Evolutionary conservation across 2,329 filamentous ascomycete species (phyloP).

Genomic region (Acrocalymma vagum): DNA sequence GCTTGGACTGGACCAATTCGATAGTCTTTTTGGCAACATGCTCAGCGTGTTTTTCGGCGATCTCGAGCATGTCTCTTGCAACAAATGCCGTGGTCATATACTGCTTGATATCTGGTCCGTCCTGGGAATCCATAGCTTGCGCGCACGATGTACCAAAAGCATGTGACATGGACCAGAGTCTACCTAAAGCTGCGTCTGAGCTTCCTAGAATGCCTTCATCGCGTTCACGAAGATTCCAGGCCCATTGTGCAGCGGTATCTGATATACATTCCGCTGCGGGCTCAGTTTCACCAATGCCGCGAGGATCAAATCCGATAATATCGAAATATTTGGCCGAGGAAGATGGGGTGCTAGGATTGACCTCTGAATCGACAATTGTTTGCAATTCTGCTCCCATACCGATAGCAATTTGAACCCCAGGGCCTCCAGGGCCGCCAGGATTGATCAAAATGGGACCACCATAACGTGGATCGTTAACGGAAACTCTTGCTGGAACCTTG

Average conservation of each 20-base stretch:
- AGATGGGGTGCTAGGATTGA: conserved; percentile 12
- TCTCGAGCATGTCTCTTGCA: conserved; percentile 59
- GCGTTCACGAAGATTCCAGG: conserved; percentile 46
- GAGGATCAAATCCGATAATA: conserved; percentile 56
- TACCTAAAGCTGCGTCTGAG: conserved; percentile 53
- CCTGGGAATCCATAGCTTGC: conserved; percentile 25
- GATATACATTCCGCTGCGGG: conserved; percentile 47
- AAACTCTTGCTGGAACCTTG: conserved; percentile 42
- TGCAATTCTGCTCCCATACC: conserved; percentile 34
- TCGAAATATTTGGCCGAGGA: conserved; percentile 49
- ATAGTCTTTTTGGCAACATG: conserved; percentile 29
- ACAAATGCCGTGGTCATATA: conserved; percentile 58
- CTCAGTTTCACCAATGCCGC: conserved; percentile 48
- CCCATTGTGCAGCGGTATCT: conserved; percentile 37
- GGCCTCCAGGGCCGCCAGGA: conserved; percentile 55
- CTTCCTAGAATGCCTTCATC: conserved; percentile 50
- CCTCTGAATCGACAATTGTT: conserved; percentile 35
- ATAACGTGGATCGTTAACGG: conserved; percentile 47
- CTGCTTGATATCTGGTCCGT: conserved; percentile 48
- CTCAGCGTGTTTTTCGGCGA: conserved; percentile 55
- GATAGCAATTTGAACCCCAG: conserved; percentile 45
- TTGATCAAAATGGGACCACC: conserved; percentile 54
- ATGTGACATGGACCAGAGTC: conserved; percentile 51
- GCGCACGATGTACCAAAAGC: conserved; percentile 45
- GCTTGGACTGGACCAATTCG: conserved; percentile 4